These are phyloP conservation scores for Pleurotus giganteus DNA, from an alignment of 768 basidiomycete genomes.

Conservation along the genomic window DNA sequence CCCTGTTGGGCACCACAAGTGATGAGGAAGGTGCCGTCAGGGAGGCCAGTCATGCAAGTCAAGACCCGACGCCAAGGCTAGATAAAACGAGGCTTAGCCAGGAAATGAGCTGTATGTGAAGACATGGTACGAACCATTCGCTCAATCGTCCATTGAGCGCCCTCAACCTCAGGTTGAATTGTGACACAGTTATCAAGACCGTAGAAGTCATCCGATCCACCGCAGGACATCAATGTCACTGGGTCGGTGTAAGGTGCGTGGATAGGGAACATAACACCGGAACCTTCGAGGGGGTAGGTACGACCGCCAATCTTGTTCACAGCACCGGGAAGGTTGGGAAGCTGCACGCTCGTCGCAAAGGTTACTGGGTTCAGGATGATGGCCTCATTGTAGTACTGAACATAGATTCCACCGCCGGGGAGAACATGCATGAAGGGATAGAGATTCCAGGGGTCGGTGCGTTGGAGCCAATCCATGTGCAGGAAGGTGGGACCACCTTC, in stretches of 20 bases:
- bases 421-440: constrained; percentile 77
- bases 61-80: constrained; percentile 74
- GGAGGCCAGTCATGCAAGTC: constrained; percentile 66
- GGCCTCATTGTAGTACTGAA: constrained; percentile 80
- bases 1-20: constrained; percentile 73
- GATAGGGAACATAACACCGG: constrained; percentile 6
- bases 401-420: constrained; percentile 53
- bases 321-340: constrained; percentile 69
- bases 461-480: constrained; percentile 60
- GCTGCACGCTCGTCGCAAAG: constrained; percentile 50
- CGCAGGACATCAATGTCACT: constrained; percentile 68
- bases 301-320: constrained; percentile 43
- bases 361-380: constrained; percentile 66
- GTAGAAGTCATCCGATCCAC: constrained; percentile 62
- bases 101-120: neutral
- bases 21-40: constrained; percentile 76
- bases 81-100: neutral
- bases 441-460: constrained; percentile 77
- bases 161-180: constrained; percentile 60
- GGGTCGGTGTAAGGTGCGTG: constrained; percentile 73
- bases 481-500: constrained; percentile 59
- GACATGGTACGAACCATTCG: constrained; percentile 59
- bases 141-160: constrained; percentile 68
- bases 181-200: constrained; percentile 70
- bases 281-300: constrained; percentile 7